phyloP scores from a whole-genome alignment of 1,284 basidiomycete species.

The Erythrobasidium hasegawianum region DNA sequence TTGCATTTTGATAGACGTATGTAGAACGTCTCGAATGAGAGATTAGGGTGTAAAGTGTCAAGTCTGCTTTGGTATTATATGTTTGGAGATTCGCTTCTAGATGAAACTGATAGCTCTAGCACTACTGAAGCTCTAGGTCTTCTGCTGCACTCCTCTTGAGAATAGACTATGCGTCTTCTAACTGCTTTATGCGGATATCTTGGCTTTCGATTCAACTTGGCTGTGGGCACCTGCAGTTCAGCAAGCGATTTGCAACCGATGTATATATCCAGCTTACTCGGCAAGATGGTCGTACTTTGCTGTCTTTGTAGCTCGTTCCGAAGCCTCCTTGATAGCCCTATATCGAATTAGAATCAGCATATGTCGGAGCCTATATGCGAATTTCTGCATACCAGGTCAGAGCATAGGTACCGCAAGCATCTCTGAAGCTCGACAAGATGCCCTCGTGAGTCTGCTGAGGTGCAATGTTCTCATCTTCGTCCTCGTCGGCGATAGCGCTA shows the following conservation, averaged over 20 bases:
- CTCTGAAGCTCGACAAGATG: conserved; percentile 56
- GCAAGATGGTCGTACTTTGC: conserved; percentile 15
- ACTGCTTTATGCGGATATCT: background rate
- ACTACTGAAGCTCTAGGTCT: no score
- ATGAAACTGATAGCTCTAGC: no score
- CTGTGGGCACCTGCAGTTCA: background rate
- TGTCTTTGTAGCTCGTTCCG: conserved; percentile 42
- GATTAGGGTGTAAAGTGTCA: no score
- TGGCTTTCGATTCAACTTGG: background rate
- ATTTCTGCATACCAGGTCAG: conserved; percentile 62
- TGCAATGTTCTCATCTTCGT: conserved; percentile 43
- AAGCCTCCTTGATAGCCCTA: conserved; percentile 44
- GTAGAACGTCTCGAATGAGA: no score
- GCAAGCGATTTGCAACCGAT: no score
- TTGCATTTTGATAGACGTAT: no score
- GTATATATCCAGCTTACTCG: no score
- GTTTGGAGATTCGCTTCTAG: no score
- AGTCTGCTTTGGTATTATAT: no score
- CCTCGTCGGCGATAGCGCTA: conserved; percentile 42
- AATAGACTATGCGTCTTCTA: no score
- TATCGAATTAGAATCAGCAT: background rate
- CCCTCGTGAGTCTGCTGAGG: conserved; percentile 16
- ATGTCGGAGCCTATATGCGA: no score
- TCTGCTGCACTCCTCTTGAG: no score
- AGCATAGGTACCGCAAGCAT: conserved; percentile 81